Percentiles rank a stretch among this genome's conserved stretches.
Conservation (phyloP, 768 basidiomycete genomes). For the Sistotremastrum niveocremeum region DNA sequence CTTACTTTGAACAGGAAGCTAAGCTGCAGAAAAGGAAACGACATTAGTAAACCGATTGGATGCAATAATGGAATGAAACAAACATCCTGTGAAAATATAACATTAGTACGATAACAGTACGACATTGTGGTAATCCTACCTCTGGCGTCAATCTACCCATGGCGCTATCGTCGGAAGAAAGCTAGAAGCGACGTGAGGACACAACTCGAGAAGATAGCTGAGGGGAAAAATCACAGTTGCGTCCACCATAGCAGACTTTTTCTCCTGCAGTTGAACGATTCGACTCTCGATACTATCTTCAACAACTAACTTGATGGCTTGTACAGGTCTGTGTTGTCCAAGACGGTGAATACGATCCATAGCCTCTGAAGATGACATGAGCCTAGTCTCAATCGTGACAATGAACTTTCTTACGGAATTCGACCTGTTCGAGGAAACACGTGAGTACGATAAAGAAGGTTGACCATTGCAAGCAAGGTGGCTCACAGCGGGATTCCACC, state of each 20-base stretch:
- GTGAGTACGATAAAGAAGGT: neutral
- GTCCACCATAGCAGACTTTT: slow-evolving; percentile 92
- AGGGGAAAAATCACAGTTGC: slow-evolving; percentile 36
- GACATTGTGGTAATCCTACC: too few relatives aligned
- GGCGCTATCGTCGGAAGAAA: slow-evolving; percentile 23
- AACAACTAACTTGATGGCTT: slow-evolving; percentile 85
- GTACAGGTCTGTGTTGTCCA: slow-evolving; percentile 88
- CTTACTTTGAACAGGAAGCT: slow-evolving; percentile 46
- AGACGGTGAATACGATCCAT: slow-evolving; percentile 97
- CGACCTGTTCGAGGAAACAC: slow-evolving; percentile 31
- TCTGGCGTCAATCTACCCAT: slow-evolving; percentile 90
- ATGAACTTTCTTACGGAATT: slow-evolving; percentile 48
- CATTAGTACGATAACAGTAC: slow-evolving; percentile 39
- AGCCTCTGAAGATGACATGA: slow-evolving; percentile 43
- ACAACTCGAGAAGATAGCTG: slow-evolving; percentile 43
- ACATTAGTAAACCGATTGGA: slow-evolving; percentile 2
- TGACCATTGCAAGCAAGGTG: slow-evolving; percentile 1
- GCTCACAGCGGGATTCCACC: slow-evolving; percentile 94
- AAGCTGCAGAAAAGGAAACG: slow-evolving; percentile 21
- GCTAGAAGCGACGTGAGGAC: slow-evolving; percentile 36
- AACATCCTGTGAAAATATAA: slow-evolving; percentile 10
- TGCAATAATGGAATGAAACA: slow-evolving; percentile 5
- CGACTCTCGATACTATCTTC: slow-evolving; percentile 95
- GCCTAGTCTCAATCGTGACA: neutral
- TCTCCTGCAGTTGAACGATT: slow-evolving; percentile 95